These are phyloP conservation scores for Yamadazyma spencermartinsiae DNA, from an alignment of 1,139 yeast species.

Conservation along the genomic window DNA sequence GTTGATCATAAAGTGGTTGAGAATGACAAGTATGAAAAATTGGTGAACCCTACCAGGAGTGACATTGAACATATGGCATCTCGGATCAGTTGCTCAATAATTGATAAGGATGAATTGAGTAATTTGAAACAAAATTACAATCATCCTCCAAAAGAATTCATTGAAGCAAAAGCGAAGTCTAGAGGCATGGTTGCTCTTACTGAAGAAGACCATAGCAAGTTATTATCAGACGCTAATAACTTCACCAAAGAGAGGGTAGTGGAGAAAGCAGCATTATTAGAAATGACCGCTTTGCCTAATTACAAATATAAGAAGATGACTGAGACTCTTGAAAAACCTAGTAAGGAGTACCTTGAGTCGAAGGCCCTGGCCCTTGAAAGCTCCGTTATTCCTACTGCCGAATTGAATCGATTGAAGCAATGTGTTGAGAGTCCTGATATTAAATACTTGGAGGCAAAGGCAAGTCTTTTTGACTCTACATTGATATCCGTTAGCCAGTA, in stretches of 20 bases:
- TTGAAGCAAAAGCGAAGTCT: slow-evolving; percentile 20
- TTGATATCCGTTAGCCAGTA: slow-evolving; percentile 24
- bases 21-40: slow-evolving; percentile 6
- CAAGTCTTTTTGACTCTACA: slow-evolving; percentile 17
- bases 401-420: slow-evolving; percentile 17
- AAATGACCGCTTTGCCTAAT: slow-evolving; percentile 26
- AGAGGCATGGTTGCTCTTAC: slow-evolving; percentile 26
- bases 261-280: slow-evolving; percentile 23
- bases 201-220: slow-evolving; percentile 24
- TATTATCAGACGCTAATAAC: slow-evolving; percentile 25
- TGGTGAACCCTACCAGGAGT: slow-evolving; percentile 15
- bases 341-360: slow-evolving; percentile 28
- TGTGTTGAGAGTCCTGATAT: slow-evolving; percentile 23
- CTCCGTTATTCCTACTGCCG: slow-evolving; percentile 25
- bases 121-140: slow-evolving; percentile 16
- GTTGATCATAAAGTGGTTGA: slow-evolving; percentile 8
- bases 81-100: slow-evolving; percentile 6
- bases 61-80: slow-evolving; percentile 13
- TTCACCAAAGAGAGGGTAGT: slow-evolving; percentile 30
- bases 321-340: slow-evolving; percentile 21
- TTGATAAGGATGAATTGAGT: slow-evolving; percentile 15
- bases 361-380: slow-evolving; percentile 31
- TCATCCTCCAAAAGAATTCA: slow-evolving; percentile 24
- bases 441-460: slow-evolving; percentile 27
- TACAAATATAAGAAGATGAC: slow-evolving; percentile 23